Evolutionary conservation across 2,329 filamentous ascomycete genomes (phyloP).

Genomic region (Hypomyces perniciosus): DNA sequence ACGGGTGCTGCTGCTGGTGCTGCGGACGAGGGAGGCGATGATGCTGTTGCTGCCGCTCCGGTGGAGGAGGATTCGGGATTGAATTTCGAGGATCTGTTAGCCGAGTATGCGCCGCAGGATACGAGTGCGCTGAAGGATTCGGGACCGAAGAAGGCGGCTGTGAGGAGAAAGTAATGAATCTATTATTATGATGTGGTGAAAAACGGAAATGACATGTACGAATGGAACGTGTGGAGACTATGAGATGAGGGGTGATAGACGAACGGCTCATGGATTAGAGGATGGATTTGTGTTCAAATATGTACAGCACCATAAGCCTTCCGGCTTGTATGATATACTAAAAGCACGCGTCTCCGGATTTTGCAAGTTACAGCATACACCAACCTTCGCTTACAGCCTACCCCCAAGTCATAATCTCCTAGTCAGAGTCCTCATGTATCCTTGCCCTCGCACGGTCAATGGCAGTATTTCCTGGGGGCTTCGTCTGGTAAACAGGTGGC

Average conservation of each 20-base stretch:
- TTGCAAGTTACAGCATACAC: conserved; percentile 3
- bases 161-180: conserved; percentile 40
- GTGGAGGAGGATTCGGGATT: conserved; percentile 21
- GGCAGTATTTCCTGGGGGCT: conserved; percentile 50
- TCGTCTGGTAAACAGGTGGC: conserved; percentile 51
- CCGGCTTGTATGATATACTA: conserved; percentile 32
- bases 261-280: conserved; percentile 7
- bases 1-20: conserved; percentile 24
- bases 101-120: conserved; percentile 41
- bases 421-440: conserved; percentile 57
- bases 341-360: conserved; percentile 21
- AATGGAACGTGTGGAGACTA: conserved; percentile 4
- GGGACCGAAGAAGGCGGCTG: conserved; percentile 36
- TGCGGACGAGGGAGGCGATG: conserved; percentile 19
- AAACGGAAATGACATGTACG: conserved; percentile 12
- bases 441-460: conserved; percentile 53
- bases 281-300: conserved; percentile 13
- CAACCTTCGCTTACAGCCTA: background rate
- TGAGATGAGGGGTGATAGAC: conserved; percentile 4
- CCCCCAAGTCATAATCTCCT: conserved; percentile 18
- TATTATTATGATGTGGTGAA: background rate
- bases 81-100: conserved; percentile 45
- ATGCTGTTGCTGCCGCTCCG: conserved; percentile 14
- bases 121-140: conserved; percentile 29
- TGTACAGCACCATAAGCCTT: conserved; percentile 17